Base-by-base conservation (phyloP, 805 yeast genomes). In the Yamadazyma sp. region DNA sequence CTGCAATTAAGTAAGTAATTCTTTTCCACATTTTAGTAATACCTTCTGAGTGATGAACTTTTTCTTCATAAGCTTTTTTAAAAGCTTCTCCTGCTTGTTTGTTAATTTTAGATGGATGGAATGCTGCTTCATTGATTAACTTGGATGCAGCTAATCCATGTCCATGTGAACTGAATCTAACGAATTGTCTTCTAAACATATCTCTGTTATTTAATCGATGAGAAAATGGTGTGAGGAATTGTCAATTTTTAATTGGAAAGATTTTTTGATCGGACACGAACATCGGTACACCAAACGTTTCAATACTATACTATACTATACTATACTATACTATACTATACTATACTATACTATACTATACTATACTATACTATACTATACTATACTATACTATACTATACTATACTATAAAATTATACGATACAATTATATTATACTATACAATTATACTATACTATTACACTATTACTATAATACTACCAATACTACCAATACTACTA, bases 21-120 rank as follows among this genome's bases (percentile, higher is more conserved):
- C 85, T 89, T 65, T 77, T 80, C 98, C 98, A 91, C 51, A 81
- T 70, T 28, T 67, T 64, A 42, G 94, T 74, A 47, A 96, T 82
- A 47, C 76, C 73, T 44, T 63, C 70, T 39, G 96, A 89, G 69
- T 91, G 98, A 59, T 81, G 81, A 53, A 71, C 72, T 56, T 85
- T 75, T 49, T 82, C 86, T 49, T 77, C 75, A 45, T 72, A 44
- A 33, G 70, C 70, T 51, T 77, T 73, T 55, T 68, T 70, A 72
- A 78, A 87, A 23, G 77, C 86, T 50, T 77, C 75, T 44, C 87
- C 94, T 49, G 84, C 83, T 48, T 74, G 78, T 48, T 75, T 66
- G 62, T 78, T 69, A 44, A 55, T 49, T 42, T 58, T 60, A 35
- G 49, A 48, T 11, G 45, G 39, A 33, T 70, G 45, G 58, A 52